Evolutionary conservation across 1,284 basidiomycete genomes (phyloP), one percentile per base, ranked within the genome.

Genomic region (Vanrija sp.): DNA sequence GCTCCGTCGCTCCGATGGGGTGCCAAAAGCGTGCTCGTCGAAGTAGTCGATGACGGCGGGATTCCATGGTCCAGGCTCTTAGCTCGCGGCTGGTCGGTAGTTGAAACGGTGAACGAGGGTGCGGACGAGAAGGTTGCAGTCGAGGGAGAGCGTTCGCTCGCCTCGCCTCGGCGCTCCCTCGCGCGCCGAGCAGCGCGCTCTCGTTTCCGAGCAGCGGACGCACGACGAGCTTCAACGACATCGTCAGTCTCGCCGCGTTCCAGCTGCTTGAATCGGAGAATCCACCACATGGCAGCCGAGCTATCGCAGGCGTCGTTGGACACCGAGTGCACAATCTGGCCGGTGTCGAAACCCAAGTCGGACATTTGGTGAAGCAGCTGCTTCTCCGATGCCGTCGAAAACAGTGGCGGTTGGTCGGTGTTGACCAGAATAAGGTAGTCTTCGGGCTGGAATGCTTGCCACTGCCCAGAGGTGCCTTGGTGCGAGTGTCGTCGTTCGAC

Each of bases 231-330:
- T n/a, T 58, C 52, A 8, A 71, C 60, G 3, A 64, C 62, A 20
- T 71, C 68, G 37, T 75, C 68, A 37, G 65, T 71, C 63, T 76
- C 69, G n/a, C 73, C 68, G 20, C 67, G 67, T 56, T 71, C 72
- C 45, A 68, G 77, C 53, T 81, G 83, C 66, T 83, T 85, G 71
- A 89, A 86, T 9, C 88, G 85, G 47, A 98, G 77, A 81, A 97
- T 89, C 96, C 96, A 98, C 95, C 95, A 98, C 12, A 91, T 78
- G 1, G 94, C 91, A 10, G 92, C 88, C 6, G 88, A 84, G 0
- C 89, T 82, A 73, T 98, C 95, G 68, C 95, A 98, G 0, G 96
- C 95, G 73, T 97, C 84, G 23, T 83, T 87, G 43, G 88, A 80
- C 7, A 98, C 93, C 1, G 88, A 92, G 71, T 98, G 94, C 19